Evolutionary conservation across 176 grass and related monocot genomes (phyloP), one percentile per base, ranked within the genome.

Genomic region (Pharus latifolius): DNA sequence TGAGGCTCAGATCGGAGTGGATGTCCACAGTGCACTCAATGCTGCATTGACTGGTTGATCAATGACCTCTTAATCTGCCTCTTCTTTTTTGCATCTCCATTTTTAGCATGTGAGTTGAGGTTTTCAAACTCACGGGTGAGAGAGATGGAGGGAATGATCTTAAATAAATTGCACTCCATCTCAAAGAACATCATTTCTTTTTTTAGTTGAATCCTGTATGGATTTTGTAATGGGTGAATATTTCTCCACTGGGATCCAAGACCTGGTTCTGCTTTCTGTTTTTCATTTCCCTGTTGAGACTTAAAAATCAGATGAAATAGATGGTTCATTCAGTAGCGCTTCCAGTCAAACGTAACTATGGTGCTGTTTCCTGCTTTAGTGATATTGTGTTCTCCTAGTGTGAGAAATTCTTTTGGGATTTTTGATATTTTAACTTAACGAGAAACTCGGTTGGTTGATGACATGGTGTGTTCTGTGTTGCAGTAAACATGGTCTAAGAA

Each of bases 11-110:
- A 94, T 99, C 24, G 95, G 91, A 24, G 84, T 96, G n/a, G 91
- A 96, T 72, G 84, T 96, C 65, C 91, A 96, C 88, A 94, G 95
- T 78, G 95, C 95, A 4, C 82, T 99, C 48, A 99, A 91, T 84
- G 87, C 90, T 55, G 95, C 90, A 65, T 83, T 92, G 79, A 78
- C 88, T 1, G 49, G 85, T 68, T 92, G 83, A 86, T 81, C 37
- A 31, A 17, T 41, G 27, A 49, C 65, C 19, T 50, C 10, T 65
- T 51, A 58, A 62, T 26, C 72, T 78, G 55, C 25, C 10, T 50
- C 44, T 35, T 67, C n/a, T 66, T 49, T 67, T 91, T 76, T 83
- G 60, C 75, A 85, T 87, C 51, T 27, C 27, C 74, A 88, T 27
- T 84, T 76, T 64, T 86, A 86, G 77, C 63, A 44, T 84, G 49